Evolutionary conservation across 2,329 filamentous ascomycete species (phyloP).

Genomic region (Fusarium brevicatenulatum): DNA sequence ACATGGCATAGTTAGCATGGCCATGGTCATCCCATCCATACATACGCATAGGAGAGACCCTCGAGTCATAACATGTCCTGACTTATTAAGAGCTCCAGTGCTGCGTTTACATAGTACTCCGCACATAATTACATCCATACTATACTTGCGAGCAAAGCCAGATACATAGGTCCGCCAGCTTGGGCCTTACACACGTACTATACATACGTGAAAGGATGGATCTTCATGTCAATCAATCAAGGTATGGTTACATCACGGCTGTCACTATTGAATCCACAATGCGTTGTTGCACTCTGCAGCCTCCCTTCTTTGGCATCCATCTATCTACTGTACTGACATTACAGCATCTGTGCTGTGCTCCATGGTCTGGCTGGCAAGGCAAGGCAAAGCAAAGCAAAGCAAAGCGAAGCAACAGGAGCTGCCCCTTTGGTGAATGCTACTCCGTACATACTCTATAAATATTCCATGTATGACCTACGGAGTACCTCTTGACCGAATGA

Average conservation of each 20-base stretch:
- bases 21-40: background rate
- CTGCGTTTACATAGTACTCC: background rate
- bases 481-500: slow-evolving; percentile 7
- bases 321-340: background rate
- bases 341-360: background rate
- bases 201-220: background rate
- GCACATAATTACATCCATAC: background rate
- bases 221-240: background rate
- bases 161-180: background rate
- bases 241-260: background rate
- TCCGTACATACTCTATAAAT: background rate
- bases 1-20: slow-evolving; percentile 12
- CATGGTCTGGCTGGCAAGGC: background rate
- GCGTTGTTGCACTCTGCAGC: background rate
- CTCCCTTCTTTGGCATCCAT: background rate
- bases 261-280: background rate
- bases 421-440: background rate
- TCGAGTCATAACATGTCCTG: slow-evolving; percentile 4
- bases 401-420: background rate
- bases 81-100: background rate
- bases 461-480: background rate
- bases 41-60: background rate
- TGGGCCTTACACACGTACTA: background rate
- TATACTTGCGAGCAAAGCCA: background rate
- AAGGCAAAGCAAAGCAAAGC: background rate